These are phyloP conservation scores for Colletotrichum horii DNA, from an alignment of 2,329 filamentous ascomycete species.

Conservation along the genomic window DNA sequence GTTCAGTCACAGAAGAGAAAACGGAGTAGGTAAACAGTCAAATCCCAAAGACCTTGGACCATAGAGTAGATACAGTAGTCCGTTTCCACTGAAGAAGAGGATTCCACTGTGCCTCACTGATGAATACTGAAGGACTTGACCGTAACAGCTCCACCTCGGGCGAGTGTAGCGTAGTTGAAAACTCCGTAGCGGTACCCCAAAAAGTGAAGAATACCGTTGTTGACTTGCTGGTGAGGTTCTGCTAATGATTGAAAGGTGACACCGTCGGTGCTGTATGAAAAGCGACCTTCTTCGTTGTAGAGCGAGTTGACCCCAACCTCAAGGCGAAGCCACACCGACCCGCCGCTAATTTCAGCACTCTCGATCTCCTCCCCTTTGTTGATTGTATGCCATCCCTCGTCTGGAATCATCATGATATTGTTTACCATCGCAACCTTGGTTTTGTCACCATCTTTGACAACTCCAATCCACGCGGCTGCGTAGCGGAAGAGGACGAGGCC, in stretches of 20 bases:
- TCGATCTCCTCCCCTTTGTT: background rate
- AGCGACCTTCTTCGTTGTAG: background rate
- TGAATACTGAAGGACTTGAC: background rate
- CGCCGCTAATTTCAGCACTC: background rate
- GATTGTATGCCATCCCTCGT: background rate
- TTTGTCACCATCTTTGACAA: background rate
- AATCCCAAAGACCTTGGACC: fast-evolving
- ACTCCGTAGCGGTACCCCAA: background rate
- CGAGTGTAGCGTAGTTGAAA: background rate
- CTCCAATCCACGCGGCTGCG: background rate
- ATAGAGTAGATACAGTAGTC: no score
- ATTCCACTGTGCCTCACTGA: background rate
- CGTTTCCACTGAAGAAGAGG: background rate
- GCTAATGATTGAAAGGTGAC: background rate
- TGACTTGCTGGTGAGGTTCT: background rate
- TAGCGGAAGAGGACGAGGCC: background rate
- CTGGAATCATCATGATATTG: background rate
- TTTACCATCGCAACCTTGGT: background rate
- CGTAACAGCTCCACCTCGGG: background rate
- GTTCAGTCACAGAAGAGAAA: background rate
- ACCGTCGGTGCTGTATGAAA: background rate
- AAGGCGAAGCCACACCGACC: background rate
- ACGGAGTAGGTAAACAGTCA: fast-evolving
- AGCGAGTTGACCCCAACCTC: background rate
- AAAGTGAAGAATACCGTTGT: background rate